These are phyloP conservation scores for Apiotrichum siamense DNA, from an alignment of 1,284 basidiomycete genomes.

Conservation along the genomic window DNA sequence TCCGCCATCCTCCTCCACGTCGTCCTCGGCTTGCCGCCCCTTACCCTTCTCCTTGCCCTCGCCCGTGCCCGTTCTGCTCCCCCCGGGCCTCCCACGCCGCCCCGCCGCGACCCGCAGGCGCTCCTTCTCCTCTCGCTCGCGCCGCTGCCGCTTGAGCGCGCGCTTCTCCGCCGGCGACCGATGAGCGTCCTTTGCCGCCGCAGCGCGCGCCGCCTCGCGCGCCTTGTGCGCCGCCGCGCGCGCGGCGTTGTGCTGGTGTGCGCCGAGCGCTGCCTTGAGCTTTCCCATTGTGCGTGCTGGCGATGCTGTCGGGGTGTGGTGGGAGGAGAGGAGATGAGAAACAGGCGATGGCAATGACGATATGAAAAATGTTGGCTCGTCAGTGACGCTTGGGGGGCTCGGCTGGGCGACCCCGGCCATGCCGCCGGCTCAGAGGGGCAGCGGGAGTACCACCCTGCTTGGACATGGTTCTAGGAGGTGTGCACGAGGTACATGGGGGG, in stretches of 20 bases:
- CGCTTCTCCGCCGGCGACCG: conserved; percentile 23
- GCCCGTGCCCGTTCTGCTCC: not conserved
- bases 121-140: conserved; percentile 2
- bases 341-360: too few species aligned
- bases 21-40: not conserved
- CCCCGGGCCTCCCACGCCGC: too few species aligned
- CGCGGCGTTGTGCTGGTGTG: conserved; percentile 20
- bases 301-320: too few species aligned
- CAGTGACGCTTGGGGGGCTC: too few species aligned
- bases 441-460: too few species aligned
- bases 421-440: too few species aligned
- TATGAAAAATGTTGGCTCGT: too few species aligned
- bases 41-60: not conserved
- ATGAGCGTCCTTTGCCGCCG: conserved; percentile 10
- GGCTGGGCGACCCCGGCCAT: too few species aligned
- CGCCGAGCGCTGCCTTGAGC: conserved; percentile 28
- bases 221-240: conserved; percentile 11
- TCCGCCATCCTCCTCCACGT: not conserved
- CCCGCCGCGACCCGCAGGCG: not conserved
- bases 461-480: too few species aligned
- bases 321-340: too few species aligned
- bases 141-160: conserved; percentile 19
- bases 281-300: conserved; percentile 21
- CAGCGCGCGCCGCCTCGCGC: not conserved
- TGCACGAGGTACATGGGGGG: too few species aligned